Percentiles rank a stretch among this genome's conserved stretches.
Evolutionary conservation across 371 early-diverging fungal species (phyloP).

Genomic region (Rhizopus delemar): DNA sequence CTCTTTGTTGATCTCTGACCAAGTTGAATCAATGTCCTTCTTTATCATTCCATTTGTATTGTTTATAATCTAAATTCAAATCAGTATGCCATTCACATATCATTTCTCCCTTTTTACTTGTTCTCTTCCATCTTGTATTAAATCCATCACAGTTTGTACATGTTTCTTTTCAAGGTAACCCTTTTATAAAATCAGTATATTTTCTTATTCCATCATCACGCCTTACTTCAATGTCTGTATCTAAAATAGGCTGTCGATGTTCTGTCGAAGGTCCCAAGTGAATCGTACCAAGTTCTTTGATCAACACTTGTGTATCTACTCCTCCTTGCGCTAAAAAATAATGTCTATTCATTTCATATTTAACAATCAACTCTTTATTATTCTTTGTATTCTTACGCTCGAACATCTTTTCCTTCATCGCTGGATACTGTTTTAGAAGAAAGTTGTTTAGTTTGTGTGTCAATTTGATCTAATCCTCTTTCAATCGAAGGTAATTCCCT

Average conservation of each 20-base stretch:
- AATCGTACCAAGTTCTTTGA: slow-evolving; percentile 47
- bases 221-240: slow-evolving; percentile 44
- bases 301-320: slow-evolving; percentile 43
- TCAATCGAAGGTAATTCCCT: slow-evolving; percentile 41
- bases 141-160: slow-evolving; percentile 30
- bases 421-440: slow-evolving; percentile 18
- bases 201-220: not conserved
- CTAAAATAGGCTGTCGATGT: slow-evolving; percentile 45
- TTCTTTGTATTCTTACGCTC: slow-evolving; percentile 33
- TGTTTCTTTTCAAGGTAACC: slow-evolving; percentile 33
- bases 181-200: slow-evolving; percentile 8
- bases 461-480: slow-evolving; percentile 46
- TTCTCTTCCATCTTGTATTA: slow-evolving; percentile 35
- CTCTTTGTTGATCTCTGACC: slow-evolving; percentile 15
- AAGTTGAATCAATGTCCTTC: slow-evolving; percentile 23
- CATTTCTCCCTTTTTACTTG: slow-evolving; percentile 25
- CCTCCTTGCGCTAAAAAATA: slow-evolving; percentile 51
- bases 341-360: slow-evolving; percentile 24
- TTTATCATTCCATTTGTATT: slow-evolving; percentile 23
- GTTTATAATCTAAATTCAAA: slow-evolving; percentile 23
- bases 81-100: not conserved
- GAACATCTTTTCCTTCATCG: slow-evolving; percentile 29
- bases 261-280: slow-evolving; percentile 39
- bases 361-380: not conserved
- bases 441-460: slow-evolving; percentile 35